Evolutionary conservation across 1,284 basidiomycete genomes (phyloP), one percentile per base, ranked within the genome.

Genomic region (Apiotrichum gamsii): DNA sequence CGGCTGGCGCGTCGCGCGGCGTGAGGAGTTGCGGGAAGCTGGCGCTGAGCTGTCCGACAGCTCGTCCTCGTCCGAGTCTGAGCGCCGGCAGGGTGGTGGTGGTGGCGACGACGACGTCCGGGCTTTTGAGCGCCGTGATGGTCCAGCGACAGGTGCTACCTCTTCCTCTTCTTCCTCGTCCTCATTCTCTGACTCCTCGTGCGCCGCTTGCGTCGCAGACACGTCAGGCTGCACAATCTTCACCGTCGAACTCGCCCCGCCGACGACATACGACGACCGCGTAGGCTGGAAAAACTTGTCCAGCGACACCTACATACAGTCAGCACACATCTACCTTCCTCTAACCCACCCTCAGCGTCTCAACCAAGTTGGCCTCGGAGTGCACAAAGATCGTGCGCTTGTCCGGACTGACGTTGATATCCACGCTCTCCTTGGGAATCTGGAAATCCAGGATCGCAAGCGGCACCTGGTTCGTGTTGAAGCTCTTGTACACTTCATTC

Each of bases 381-480:
- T 97, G 91, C 10, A 98, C 68, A 45, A 96, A 84, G 30, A 99
- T 86, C 0, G 90, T 95, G 5, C 95, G 80, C 67, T 98, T 99
- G 73, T 98, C 95, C 0, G 95, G 94, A 57, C 84, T 90, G 52
- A 98, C 87, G 60, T 98, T 99, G 65, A 98, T 83, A 64, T 99
- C 95, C 61, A 87, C 90, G 1, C 82, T 78, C 52, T 86, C 89
- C 5, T 82, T 82, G 0, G 88, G 87, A 5, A 96, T 68, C 19
- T 81, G 74, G 56, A 97, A 84, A 69, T 96, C 83, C 1, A 87
- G 87, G 8, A 96, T 71, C 32, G 94, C 76, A 52, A 94, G 82
- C 0, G 94, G 91, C 0, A 80, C 75, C 59, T 93, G 88, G 41
- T 80, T 82, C 10, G 80, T 77, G 59, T 88, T 91, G 75, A 90